Conservation (phyloP, 345 rosid species). For the Populus deltoides region DNA sequence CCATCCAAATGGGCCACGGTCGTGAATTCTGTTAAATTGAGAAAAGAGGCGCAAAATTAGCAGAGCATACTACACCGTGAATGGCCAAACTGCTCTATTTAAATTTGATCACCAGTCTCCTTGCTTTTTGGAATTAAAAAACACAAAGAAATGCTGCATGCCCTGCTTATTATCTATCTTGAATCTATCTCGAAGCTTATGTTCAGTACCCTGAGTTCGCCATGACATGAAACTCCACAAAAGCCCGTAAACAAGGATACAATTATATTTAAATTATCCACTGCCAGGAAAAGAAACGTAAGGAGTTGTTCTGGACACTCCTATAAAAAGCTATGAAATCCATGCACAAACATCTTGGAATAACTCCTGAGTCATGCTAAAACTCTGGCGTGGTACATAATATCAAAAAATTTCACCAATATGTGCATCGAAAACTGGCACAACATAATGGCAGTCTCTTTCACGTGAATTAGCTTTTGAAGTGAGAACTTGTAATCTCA, state of each 20-base stretch:
- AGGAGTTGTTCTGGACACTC: background rate
- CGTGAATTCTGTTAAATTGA: background rate
- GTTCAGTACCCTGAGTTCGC: background rate
- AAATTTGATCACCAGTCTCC: background rate
- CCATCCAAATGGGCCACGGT: background rate
- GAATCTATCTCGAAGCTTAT: background rate
- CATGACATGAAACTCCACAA: background rate
- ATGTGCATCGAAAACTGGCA: background rate
- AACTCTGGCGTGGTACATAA: background rate
- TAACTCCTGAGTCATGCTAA: background rate
- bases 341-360: background rate
- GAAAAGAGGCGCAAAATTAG: background rate
- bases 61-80: background rate
- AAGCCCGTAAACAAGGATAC: background rate
- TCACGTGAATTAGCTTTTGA: background rate
- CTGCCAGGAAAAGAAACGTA: background rate
- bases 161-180: background rate
- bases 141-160: background rate
- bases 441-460: background rate
- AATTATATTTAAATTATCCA: background rate
- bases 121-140: background rate
- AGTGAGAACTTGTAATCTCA: background rate
- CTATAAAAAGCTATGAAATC: background rate
- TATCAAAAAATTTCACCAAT: background rate
- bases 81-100: background rate